phyloP scores from a whole-genome alignment of 768 basidiomycete species.

The Amanita exitialis region DNA sequence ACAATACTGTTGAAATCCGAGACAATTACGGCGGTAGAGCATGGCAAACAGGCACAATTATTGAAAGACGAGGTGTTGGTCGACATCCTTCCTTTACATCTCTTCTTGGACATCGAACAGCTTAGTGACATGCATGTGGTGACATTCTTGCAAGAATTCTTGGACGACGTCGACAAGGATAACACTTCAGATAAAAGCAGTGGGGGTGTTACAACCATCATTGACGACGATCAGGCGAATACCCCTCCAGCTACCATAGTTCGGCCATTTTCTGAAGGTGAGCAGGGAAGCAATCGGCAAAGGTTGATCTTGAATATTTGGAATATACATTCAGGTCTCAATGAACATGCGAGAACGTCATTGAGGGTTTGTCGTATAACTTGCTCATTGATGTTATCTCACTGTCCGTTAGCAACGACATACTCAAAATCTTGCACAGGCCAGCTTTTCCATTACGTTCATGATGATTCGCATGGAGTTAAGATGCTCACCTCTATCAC shows the following conservation, averaged over 20 bases:
- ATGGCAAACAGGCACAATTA: not conserved
- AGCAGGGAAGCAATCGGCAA: conserved; percentile 25
- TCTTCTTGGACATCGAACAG: conserved; percentile 15
- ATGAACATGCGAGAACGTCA: conserved; percentile 11
- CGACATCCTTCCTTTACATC: not conserved
- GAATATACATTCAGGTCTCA: conserved; percentile 36
- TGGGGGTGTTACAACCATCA: conserved; percentile 7
- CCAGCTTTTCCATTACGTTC: conserved; percentile 28
- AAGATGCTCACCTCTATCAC: conserved; percentile 52
- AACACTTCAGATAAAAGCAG: not conserved
- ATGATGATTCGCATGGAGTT: conserved; percentile 58
- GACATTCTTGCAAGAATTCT: conserved; percentile 38
- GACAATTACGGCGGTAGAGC: not conserved
- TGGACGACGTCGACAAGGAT: not conserved
- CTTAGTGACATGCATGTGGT: conserved; percentile 29
- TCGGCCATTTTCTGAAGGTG: conserved; percentile 14
- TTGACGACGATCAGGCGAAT: conserved; percentile 17
- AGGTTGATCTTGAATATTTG: conserved; percentile 50
- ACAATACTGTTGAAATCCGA: not conserved
- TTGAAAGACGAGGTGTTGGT: not conserved
- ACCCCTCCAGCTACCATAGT: conserved; percentile 27
- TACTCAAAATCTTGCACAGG: conserved; percentile 4
- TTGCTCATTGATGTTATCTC: not conserved
- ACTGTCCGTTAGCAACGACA: not conserved
- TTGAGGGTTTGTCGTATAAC: not conserved